phyloP scores from a whole-genome alignment of 2,329 filamentous ascomycete species.

The Aureobasidium sp. region DNA sequence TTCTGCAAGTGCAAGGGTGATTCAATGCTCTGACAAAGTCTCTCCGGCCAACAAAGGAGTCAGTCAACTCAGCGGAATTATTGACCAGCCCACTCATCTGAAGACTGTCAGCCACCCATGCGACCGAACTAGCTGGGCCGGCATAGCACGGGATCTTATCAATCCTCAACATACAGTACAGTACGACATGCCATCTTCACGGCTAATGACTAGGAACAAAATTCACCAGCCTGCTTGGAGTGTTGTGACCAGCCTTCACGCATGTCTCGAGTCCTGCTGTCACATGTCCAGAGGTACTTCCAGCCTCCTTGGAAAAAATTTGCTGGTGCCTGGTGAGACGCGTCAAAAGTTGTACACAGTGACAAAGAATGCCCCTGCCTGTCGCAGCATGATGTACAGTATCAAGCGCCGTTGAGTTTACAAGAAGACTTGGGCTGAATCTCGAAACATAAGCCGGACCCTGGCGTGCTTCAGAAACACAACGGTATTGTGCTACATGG shows the following conservation, averaged over 20 bases:
- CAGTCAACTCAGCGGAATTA: neutral
- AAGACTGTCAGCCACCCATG: conserved; percentile 1
- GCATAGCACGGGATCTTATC: conserved; percentile 8
- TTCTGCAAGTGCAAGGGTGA: neutral
- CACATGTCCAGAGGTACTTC: neutral
- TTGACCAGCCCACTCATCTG: neutral
- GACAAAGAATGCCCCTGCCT: neutral
- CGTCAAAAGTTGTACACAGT: neutral
- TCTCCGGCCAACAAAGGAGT: neutral
- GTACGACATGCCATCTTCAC: too few species aligned
- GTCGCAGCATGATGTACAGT: neutral
- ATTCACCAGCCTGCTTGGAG: too few species aligned
- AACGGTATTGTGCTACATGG: neutral
- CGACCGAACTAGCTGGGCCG: neutral
- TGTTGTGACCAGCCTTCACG: neutral
- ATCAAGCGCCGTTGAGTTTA: neutral
- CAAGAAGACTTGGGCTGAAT: neutral
- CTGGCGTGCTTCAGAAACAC: conserved; percentile 6
- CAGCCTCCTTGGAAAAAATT: neutral
- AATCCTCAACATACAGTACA: neutral
- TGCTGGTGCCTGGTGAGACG: neutral
- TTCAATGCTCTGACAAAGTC: neutral
- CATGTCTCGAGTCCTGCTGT: too few species aligned
- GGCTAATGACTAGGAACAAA: too few species aligned
- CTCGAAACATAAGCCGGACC: neutral